Conservation (phyloP, 495 filamentous ascomycete genomes). For the Trichoderma asperelloides region DNA sequence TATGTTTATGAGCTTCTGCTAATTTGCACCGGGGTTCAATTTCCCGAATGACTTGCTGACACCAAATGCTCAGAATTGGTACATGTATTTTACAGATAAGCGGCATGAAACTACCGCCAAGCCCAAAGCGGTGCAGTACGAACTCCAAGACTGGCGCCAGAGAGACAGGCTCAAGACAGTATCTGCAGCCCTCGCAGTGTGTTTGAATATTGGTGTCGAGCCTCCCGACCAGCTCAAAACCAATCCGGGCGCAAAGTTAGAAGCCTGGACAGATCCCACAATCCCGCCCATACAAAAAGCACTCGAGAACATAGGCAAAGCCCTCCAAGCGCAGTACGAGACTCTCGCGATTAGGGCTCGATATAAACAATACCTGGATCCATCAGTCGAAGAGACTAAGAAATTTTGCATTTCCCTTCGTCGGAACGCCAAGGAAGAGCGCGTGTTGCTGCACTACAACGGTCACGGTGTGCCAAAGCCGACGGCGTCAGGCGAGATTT, state of each 20-base stretch:
- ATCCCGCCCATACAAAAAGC: constrained; percentile 70
- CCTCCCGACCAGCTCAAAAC: constrained; percentile 93
- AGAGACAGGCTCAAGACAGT: constrained; percentile 93
- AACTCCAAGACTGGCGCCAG: constrained; percentile 92
- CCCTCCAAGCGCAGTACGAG: constrained; percentile 90
- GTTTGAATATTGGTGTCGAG: constrained; percentile 95
- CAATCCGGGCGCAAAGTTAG: constrained; percentile 80
- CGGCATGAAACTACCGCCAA: constrained; percentile 94
- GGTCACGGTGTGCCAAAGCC: constrained; percentile 97
- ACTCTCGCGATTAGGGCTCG: constrained; percentile 85
- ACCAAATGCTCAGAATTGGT: constrained; percentile 60
- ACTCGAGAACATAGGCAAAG: constrained; percentile 90
- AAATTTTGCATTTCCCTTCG: constrained; percentile 86
- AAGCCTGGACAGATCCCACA: constrained; percentile 95
- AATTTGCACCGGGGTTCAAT: not conserved
- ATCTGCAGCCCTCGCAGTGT: constrained; percentile 85
- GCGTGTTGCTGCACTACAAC: constrained; percentile 95
- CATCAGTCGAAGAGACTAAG: constrained; percentile 92
- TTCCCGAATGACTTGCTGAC: constrained; percentile 23
- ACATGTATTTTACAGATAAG: constrained; percentile 98
- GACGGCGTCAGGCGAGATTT: constrained; percentile 92
- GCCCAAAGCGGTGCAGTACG: constrained; percentile 51
- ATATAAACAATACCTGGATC: constrained; percentile 94
- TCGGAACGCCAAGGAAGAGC: constrained; percentile 87
- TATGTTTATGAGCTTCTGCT: constrained; percentile 25